Conservation (phyloP, 1,139 yeast genomes). For the Barnettozyma hawaiiensis region DNA sequence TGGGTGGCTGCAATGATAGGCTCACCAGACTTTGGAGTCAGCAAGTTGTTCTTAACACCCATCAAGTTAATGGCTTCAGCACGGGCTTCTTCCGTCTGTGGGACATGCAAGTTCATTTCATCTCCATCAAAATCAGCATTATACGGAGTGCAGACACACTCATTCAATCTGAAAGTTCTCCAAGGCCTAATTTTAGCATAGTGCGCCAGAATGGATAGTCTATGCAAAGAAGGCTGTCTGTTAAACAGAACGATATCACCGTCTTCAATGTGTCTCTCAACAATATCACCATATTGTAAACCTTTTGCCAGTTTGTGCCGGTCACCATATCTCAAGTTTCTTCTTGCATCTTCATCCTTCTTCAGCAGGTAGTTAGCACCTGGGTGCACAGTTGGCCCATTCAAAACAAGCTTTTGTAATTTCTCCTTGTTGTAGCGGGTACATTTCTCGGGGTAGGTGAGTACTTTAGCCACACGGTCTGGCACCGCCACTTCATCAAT, state of each 20-base stretch:
- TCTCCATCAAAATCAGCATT: slow-evolving; percentile 99
- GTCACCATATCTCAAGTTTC: slow-evolving; percentile 88
- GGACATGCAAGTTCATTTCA: slow-evolving; percentile 98
- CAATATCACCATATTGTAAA: slow-evolving; percentile 82
- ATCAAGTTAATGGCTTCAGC: slow-evolving; percentile 96
- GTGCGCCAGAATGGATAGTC: slow-evolving; percentile 90
- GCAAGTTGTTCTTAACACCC: slow-evolving; percentile 94
- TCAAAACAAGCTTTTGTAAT: slow-evolving; percentile 63
- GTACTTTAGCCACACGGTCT: slow-evolving; percentile 88
- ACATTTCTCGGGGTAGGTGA: slow-evolving; percentile 94
- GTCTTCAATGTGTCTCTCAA: slow-evolving; percentile 97
- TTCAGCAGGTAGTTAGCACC: slow-evolving; percentile 93
- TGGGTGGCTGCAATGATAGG: slow-evolving; percentile 99
- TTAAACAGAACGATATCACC: slow-evolving; percentile 95
- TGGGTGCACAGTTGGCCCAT: slow-evolving; percentile 88
- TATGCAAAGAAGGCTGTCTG: slow-evolving; percentile 96
- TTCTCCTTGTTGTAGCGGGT: slow-evolving; percentile 82
- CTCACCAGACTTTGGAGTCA: slow-evolving; percentile 97
- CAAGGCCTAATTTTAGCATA: slow-evolving; percentile 95
- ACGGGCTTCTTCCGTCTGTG: slow-evolving; percentile 98
- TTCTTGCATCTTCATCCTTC: slow-evolving; percentile 76
- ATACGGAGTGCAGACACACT: slow-evolving; percentile 98
- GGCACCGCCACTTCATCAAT: slow-evolving; percentile 99
- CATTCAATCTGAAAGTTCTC: slow-evolving; percentile 96
- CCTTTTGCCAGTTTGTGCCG: slow-evolving; percentile 70